Evolutionary conservation across 1,284 basidiomycete species (phyloP), one percentile per base, ranked within the genome.

Genomic region (Inonotus obliquus): DNA sequence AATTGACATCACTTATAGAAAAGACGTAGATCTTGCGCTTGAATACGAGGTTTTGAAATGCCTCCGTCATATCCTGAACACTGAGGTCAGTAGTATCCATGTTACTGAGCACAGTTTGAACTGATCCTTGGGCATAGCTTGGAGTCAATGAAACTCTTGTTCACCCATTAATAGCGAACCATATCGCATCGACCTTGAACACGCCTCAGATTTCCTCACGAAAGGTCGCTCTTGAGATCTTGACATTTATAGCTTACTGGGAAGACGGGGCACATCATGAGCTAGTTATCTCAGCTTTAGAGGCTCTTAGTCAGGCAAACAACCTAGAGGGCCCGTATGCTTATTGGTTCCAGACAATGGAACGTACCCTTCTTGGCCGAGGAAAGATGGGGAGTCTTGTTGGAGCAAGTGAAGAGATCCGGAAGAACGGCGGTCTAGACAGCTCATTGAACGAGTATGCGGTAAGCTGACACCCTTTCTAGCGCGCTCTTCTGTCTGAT

Each of bases 301-400:
- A 87, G 67, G 75, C 79, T 13, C 79, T 92, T 38, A 92, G 89
- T 70, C 72, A 77, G 11, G 75, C 82, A 4, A 89, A 91, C 66
- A 81, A 81, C 71, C 86, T 86, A 69, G 71, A 73, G 3, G 76
- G 80, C 62, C 79, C 84, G 48, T 99, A 94, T 73, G 88, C 89
- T 66, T 94, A 86, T 65, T 98, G 94, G 96, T 92, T 99, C 73
- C 87, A 87, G 66, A 88, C 89, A 1, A 79, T 96, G 64, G 91
- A 96, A 68, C 77, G 78, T 41, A 85, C 86, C 4, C 80, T 98
- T 13, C 83, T 86, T 51, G 94, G 95, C 1, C 79, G 94, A 63
- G 96, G 97, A 1, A 91, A 88, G 72, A 96, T 98, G 94, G 96
- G 96, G 1, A 96, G 91, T 70, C 75, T 92, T 54, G 96, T 99